A percentile compares a stretch with the other conserved stretches of the same genome.
phyloP scores from a whole-genome alignment of 345 rosid species.

The Brassica napus region Da-Ae NC_063446.1:74177501-74178000 shows the following conservation, averaged over 20 bases:
- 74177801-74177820: background rate
- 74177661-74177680: no score
- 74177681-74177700: background rate
- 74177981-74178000: constrained; percentile 62
- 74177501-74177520: no score
- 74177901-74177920: constrained; percentile 57
- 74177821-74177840: background rate
- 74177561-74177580: constrained; percentile 60
- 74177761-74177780: constrained; percentile 66
- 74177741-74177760: constrained; percentile 47
- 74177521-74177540: constrained; percentile 28
- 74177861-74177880: constrained; percentile 45
- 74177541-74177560: constrained; percentile 55
- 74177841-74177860: background rate
- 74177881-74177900: constrained; percentile 66
- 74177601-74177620: constrained; percentile 52
- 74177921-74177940: constrained; percentile 12
- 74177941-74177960: background rate
- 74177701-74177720: background rate
- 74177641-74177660: constrained; percentile 5
- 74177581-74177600: constrained; percentile 71
- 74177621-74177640: background rate
- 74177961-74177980: background rate
- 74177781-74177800: constrained; percentile 59
- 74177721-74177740: constrained; percentile 50